Base-by-base conservation (phyloP, 2,329 filamentous ascomycete genomes). In the Tolypocladium guangdongense region DNA sequence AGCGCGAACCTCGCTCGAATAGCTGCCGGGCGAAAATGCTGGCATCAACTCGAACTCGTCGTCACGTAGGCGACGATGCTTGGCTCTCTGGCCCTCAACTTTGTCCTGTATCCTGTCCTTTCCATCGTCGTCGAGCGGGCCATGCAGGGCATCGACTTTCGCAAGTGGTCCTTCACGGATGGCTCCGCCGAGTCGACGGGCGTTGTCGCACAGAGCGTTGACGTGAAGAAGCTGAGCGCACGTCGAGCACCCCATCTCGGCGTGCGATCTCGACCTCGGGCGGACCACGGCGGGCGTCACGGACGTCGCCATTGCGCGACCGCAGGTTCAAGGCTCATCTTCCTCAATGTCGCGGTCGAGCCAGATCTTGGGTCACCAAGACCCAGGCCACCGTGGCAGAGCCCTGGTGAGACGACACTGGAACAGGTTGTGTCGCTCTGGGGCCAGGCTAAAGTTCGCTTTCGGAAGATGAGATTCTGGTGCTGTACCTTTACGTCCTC, bases 401-500 rank as follows among this genome's bases (percentile, higher is more conserved):
- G 16, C 16, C 55, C 55, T 49, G 41, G 16, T 18, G 22, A 45
- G 16, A 54, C 54, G 55, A 58, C 54, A 1, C 52, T 55, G 2
- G 58, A 56, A 1, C 47, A 43, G n/a, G 52, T 52, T 3, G 56
- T 54, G 7, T 54, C 57, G 1, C 61, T 60, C 35, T 58, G 56
- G 57, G 37, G 50, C 0, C 90, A 95, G 71, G 80, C 81, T 0
- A 74, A 78, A 64, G 82, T 91, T 1, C 71, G 95, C 14, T 87
- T 91, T 63, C 69, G 76, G 49, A 95, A 95, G 68, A 77, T 90
- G 41, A 73, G 80, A 33, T 92, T 91, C 64, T 87, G 82, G 68
- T 76, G 91, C 88, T 88, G 0, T 88, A 88, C 52, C 62, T 84
- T 10, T 84, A 81, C 4, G 88, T 87, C 1, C 71, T 92, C n/a